phyloP scores from a whole-genome alignment of 768 basidiomycete species.

The Suillus lakei region DNA sequence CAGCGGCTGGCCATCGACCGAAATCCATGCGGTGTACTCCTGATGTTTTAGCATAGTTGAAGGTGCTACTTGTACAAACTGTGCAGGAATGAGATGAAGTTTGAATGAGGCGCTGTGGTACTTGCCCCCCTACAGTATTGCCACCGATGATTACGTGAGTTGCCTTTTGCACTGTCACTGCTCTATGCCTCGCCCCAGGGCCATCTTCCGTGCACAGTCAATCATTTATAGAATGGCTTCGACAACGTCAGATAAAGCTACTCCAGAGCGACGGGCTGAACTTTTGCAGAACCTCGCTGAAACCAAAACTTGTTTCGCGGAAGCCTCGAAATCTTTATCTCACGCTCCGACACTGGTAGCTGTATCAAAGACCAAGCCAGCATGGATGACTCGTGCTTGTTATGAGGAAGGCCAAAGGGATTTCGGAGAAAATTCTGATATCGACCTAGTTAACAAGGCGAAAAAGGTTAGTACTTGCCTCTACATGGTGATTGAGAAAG shows the following conservation, averaged over 20 bases:
- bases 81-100: slow-evolving; percentile 1
- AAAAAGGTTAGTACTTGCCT: slow-evolving; percentile 50
- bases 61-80: background rate
- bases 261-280: slow-evolving; percentile 54
- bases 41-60: slow-evolving; percentile 26
- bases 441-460: slow-evolving; percentile 90
- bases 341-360: slow-evolving; percentile 64
- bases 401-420: slow-evolving; percentile 83
- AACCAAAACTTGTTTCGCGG: slow-evolving; percentile 52
- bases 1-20: slow-evolving; percentile 31
- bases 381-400: slow-evolving; percentile 83
- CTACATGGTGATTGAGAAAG: background rate
- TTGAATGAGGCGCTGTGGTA: slow-evolving; percentile 1
- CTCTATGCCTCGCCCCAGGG: background rate
- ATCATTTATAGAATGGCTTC: slow-evolving; percentile 24
- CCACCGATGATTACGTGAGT: slow-evolving; percentile 25
- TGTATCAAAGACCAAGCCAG: slow-evolving; percentile 93
- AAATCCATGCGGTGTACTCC: slow-evolving; percentile 29
- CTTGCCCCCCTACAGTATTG: background rate
- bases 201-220: slow-evolving; percentile 11
- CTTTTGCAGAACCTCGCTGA: slow-evolving; percentile 57
- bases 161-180: background rate
- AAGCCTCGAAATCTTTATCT: slow-evolving; percentile 34
- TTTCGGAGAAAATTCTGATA: slow-evolving; percentile 98
- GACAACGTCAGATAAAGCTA: slow-evolving; percentile 18